Evolutionary conservation across 2,329 filamentous ascomycete genomes (phyloP).

Genomic region (Aspergillus awamori): DNA sequence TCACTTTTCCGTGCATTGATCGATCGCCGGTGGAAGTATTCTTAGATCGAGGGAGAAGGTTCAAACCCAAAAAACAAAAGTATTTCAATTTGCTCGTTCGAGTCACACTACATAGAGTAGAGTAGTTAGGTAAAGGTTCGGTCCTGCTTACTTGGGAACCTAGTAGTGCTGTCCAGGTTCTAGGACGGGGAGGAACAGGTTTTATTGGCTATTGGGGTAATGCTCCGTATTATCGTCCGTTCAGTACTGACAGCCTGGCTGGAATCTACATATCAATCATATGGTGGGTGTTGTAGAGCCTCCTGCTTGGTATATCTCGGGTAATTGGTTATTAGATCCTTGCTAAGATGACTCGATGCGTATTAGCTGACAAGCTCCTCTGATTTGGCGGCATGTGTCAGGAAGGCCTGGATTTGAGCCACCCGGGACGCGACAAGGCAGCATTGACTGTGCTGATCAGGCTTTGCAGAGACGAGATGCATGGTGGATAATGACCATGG

Average conservation of each 20-base stretch:
- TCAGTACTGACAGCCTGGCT: background rate
- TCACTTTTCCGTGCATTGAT: background rate
- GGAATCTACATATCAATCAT: background rate
- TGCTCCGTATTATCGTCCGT: background rate
- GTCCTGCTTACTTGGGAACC: background rate
- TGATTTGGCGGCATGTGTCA: background rate
- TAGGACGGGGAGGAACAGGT: too few species aligned
- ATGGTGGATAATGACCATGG: background rate
- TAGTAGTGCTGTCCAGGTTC: too few species aligned
- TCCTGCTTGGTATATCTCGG: background rate
- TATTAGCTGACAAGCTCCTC: background rate
- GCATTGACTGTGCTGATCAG: background rate
- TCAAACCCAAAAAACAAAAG: background rate
- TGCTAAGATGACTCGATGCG: constrained; percentile 1
- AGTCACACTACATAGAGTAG: background rate
- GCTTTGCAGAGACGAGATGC: background rate
- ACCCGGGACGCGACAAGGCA: background rate
- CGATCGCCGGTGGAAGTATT: background rate
- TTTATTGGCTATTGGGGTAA: background rate
- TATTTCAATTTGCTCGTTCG: background rate
- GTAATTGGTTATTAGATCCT: background rate
- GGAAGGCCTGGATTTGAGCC: background rate
- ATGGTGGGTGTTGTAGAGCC: background rate
- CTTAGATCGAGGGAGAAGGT: background rate
- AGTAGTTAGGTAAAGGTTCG: background rate